phyloP scores from a whole-genome alignment of 2,329 filamentous ascomycete species.

The Exophiala oligosperma region DNA sequence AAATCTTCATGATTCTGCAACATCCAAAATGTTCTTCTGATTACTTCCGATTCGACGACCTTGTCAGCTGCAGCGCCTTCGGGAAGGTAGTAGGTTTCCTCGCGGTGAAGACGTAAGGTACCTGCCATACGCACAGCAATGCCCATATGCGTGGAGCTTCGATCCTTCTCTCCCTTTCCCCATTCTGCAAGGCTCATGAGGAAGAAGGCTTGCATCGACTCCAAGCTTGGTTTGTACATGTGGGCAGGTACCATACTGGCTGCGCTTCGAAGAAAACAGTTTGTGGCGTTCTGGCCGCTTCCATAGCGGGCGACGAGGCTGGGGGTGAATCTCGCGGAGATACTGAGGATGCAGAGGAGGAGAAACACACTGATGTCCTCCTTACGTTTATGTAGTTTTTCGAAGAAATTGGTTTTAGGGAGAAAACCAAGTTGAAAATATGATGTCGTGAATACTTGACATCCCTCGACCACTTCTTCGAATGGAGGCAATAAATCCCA shows the following conservation, averaged over 20 bases:
- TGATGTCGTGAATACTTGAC: slow-evolving; percentile 8
- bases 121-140: slow-evolving; percentile 40
- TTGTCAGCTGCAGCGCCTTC: slow-evolving; percentile 30
- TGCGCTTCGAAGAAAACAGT: slow-evolving; percentile 5
- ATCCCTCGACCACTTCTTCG: slow-evolving; percentile 14
- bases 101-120: slow-evolving; percentile 38
- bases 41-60: slow-evolving; percentile 37
- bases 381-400: neutral
- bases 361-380: slow-evolving; percentile 8
- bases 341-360: slow-evolving; percentile 11
- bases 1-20: slow-evolving; percentile 40
- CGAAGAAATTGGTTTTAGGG: slow-evolving; percentile 37
- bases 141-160: slow-evolving; percentile 43
- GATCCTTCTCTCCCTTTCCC: slow-evolving; percentile 40
- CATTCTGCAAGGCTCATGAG: slow-evolving; percentile 14
- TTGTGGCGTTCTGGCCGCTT: neutral
- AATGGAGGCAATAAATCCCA: slow-evolving; percentile 3
- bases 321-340: slow-evolving; percentile 10
- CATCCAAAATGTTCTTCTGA: slow-evolving; percentile 42
- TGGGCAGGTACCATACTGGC: neutral
- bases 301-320: slow-evolving; percentile 8
- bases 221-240: slow-evolving; percentile 11
- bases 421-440: slow-evolving; percentile 17
- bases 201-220: slow-evolving; percentile 10
- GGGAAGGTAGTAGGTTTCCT: slow-evolving; percentile 38